phyloP scores from a whole-genome alignment of 257 asterid genomes.

The Primulina huaijiensis region DNA sequence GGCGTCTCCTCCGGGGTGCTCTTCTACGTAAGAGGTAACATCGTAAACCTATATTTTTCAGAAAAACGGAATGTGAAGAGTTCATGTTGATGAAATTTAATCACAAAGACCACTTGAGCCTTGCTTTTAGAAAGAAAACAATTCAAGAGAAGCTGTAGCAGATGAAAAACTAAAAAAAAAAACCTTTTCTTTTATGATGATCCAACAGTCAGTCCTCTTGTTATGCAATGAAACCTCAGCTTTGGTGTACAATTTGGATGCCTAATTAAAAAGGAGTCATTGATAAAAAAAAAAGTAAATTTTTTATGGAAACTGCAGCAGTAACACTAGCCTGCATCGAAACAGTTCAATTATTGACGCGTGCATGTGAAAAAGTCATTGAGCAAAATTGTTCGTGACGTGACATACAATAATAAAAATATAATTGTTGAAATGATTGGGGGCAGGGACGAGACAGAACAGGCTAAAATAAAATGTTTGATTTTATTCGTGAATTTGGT shows the following conservation, averaged over 20 bases:
- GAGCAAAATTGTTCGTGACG: not conserved
- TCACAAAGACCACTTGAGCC: not conserved
- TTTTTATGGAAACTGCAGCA: not conserved
- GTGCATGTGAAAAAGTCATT: not conserved
- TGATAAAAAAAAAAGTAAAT: not conserved
- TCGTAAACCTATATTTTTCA: slow-evolving; percentile 65
- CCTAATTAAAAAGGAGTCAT: slow-evolving; percentile 36
- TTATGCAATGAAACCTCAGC: slow-evolving; percentile 72
- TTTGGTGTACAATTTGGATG: slow-evolving; percentile 53
- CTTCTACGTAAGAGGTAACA: slow-evolving; percentile 90
- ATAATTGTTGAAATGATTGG: not conserved
- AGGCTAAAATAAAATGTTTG: not conserved
- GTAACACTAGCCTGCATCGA: not conserved
- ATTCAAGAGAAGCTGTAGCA: not conserved
- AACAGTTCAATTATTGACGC: not conserved
- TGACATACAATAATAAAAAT: not conserved
- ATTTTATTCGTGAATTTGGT: not conserved
- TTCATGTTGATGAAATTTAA: slow-evolving; percentile 4
- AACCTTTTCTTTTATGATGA: slow-evolving; percentile 91
- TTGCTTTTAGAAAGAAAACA: not conserved
- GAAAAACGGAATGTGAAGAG: not conserved
- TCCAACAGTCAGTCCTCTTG: slow-evolving; percentile 91
- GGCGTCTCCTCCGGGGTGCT: slow-evolving; percentile 99
- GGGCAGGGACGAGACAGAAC: not conserved
- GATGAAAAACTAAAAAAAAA: slow-evolving; percentile 11